Evolutionary conservation across 768 basidiomycete genomes (phyloP).

Genomic region (Rhodotorula kratochvilovae): DNA sequence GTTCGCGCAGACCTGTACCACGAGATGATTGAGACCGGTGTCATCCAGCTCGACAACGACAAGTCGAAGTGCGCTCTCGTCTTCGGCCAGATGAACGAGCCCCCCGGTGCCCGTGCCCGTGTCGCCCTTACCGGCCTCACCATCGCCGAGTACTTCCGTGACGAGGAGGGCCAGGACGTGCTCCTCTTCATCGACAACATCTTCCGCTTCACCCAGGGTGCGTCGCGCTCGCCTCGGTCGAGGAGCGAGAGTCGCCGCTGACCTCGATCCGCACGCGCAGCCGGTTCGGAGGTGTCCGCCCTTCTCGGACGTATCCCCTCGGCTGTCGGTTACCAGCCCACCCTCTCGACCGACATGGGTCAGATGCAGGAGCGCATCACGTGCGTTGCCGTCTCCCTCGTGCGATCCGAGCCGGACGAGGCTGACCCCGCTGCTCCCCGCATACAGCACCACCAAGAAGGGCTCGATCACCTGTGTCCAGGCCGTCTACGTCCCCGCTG

Average conservation of each 20-base stretch:
- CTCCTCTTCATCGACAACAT: slow-evolving; percentile 99
- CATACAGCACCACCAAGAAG: slow-evolving; percentile 93
- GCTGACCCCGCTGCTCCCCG: not conserved
- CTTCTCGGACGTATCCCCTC: slow-evolving; percentile 99
- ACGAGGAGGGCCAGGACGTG: slow-evolving; percentile 99
- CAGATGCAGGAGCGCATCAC: slow-evolving; percentile 98
- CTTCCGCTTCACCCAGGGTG: slow-evolving; percentile 96
- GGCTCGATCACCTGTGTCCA: slow-evolving; percentile 99
- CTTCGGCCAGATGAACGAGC: slow-evolving; percentile 99
- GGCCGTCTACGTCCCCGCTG: slow-evolving; percentile 99
- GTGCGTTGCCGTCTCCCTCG: not conserved
- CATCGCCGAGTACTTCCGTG: slow-evolving; percentile 99
- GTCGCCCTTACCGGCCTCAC: slow-evolving; percentile 98
- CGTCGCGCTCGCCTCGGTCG: not conserved
- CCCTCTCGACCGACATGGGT: slow-evolving; percentile 99
- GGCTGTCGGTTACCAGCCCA: slow-evolving; percentile 99
- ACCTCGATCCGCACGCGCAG: slow-evolving; percentile 44
- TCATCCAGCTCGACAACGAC: slow-evolving; percentile 99
- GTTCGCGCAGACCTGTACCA: slow-evolving; percentile 65
- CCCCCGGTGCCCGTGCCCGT: slow-evolving; percentile 99
- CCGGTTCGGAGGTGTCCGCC: slow-evolving; percentile 99
- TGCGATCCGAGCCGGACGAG: not conserved
- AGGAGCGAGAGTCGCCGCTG: not conserved
- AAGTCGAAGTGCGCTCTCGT: slow-evolving; percentile 97
- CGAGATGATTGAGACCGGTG: slow-evolving; percentile 99